These are phyloP conservation scores for Diaporthe longicolla DNA, from an alignment of 2,329 filamentous ascomycete species.

Conservation along the genomic window DNA sequence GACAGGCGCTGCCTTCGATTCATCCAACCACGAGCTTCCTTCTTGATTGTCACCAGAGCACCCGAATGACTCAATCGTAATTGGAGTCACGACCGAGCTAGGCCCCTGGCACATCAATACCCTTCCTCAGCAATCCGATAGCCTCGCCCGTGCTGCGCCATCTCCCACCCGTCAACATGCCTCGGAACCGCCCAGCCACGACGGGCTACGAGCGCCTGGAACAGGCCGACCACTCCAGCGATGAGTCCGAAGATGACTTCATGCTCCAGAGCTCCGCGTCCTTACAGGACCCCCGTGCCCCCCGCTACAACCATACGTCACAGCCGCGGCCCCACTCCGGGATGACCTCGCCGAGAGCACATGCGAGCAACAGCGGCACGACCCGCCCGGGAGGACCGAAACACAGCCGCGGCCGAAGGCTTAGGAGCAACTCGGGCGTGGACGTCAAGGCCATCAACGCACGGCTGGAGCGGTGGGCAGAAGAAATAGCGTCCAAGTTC, in stretches of 20 bases:
- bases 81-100: not conserved
- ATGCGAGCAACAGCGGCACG: conserved; percentile 54
- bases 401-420: conserved; percentile 61
- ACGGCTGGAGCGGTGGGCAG: conserved; percentile 93
- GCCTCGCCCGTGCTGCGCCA: not conserved
- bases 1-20: conserved; percentile 33
- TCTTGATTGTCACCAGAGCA: conserved; percentile 23
- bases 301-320: conserved; percentile 74
- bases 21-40: conserved; percentile 1
- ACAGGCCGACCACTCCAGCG: conserved; percentile 83
- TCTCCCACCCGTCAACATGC: conserved; percentile 63
- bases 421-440: conserved; percentile 85
- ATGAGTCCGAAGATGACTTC: conserved; percentile 78
- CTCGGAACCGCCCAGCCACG: conserved; percentile 77
- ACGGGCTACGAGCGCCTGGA: conserved; percentile 89
- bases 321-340: conserved; percentile 73
- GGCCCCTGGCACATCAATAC: too few species aligned
- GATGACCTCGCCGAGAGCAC: conserved; percentile 69
- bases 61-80: not conserved
- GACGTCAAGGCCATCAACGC: conserved; percentile 99
- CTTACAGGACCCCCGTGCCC: conserved; percentile 70
- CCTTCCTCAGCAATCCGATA: not conserved
- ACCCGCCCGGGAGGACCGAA: conserved; percentile 51
- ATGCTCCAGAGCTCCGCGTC: conserved; percentile 68
- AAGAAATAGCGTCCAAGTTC: conserved; percentile 97